phyloP scores from a whole-genome alignment of 768 basidiomycete species.

The Mycena capillaripes region DNA sequence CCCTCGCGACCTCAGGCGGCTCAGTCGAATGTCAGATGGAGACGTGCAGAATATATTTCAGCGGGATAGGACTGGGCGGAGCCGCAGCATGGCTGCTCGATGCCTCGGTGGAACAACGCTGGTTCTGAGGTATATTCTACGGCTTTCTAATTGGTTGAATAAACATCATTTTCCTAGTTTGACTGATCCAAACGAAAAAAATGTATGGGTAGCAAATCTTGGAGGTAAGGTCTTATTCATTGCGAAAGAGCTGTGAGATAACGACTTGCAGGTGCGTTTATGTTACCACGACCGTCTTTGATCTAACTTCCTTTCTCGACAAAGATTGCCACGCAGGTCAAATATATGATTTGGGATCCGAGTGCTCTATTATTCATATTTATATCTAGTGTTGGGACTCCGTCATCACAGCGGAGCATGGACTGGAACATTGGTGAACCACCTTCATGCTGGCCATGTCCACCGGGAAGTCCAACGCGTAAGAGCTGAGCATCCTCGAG shows the following conservation, averaged over 20 bases:
- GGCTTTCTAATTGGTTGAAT: not conserved
- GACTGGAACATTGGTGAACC: constrained; percentile 58
- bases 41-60: constrained; percentile 29
- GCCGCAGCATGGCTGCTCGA: constrained; percentile 31
- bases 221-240: constrained; percentile 46
- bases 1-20: constrained; percentile 46
- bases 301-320: not conserved
- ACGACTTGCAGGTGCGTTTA: constrained; percentile 12
- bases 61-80: constrained; percentile 19
- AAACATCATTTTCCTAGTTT: constrained; percentile 48
- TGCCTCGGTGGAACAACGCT: constrained; percentile 70
- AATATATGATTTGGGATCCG: not conserved
- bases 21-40: constrained; percentile 27
- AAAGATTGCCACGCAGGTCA: constrained; percentile 64
- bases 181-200: constrained; percentile 61
- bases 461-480: constrained; percentile 61
- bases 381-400: constrained; percentile 51
- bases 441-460: constrained; percentile 59
- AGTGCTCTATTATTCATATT: constrained; percentile 5
- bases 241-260: not conserved
- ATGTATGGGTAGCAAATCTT: constrained; percentile 73
- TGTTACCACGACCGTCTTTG: not conserved
- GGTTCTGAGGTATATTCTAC: constrained; percentile 48
- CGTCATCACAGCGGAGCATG: constrained; percentile 53
- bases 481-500: constrained; percentile 62